Percentiles rank a stretch among this genome's conserved stretches.
These are phyloP conservation scores for Trichosporon sp. DNA, from an alignment of 1,284 basidiomycete species.

Conservation along the genomic window DNA sequence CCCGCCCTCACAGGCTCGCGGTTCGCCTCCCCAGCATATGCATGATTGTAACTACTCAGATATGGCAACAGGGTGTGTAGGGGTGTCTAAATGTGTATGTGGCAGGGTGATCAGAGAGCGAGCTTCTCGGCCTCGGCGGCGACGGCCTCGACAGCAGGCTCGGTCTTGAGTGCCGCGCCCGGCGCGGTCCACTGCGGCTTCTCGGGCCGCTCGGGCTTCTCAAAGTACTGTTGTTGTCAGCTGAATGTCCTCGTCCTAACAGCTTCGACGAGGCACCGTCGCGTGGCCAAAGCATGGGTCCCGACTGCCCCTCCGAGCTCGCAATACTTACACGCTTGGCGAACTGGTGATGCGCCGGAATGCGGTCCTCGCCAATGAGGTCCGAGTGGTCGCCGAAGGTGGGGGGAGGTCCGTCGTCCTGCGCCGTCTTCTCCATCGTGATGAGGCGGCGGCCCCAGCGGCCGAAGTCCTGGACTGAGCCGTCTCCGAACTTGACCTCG, in stretches of 20 bases:
- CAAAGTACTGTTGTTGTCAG: slow-evolving; percentile 8
- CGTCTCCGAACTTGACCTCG: slow-evolving; percentile 69
- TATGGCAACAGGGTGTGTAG: slow-evolving; percentile 11
- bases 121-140: background rate
- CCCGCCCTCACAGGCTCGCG: background rate
- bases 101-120: background rate
- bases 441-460: slow-evolving; percentile 93
- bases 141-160: background rate
- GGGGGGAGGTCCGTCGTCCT: slow-evolving; percentile 51
- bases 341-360: slow-evolving; percentile 53
- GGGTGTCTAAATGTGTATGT: background rate
- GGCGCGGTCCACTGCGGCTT: background rate
- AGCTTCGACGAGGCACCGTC: no score
- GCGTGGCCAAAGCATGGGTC: no score
- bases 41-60: slow-evolving; percentile 18
- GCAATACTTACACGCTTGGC: slow-evolving; percentile 35
- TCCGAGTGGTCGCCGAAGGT: slow-evolving; percentile 47
- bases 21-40: slow-evolving; percentile 11
- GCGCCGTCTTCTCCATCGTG: slow-evolving; percentile 76
- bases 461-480: slow-evolving; percentile 92
- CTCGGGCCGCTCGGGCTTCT: slow-evolving; percentile 14
- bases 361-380: slow-evolving; percentile 33
- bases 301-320: background rate
- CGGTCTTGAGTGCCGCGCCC: background rate
- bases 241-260: background rate